These are phyloP conservation scores for Lactifluus volemus DNA, from an alignment of 768 basidiomycete species.

Conservation along the genomic window DNA sequence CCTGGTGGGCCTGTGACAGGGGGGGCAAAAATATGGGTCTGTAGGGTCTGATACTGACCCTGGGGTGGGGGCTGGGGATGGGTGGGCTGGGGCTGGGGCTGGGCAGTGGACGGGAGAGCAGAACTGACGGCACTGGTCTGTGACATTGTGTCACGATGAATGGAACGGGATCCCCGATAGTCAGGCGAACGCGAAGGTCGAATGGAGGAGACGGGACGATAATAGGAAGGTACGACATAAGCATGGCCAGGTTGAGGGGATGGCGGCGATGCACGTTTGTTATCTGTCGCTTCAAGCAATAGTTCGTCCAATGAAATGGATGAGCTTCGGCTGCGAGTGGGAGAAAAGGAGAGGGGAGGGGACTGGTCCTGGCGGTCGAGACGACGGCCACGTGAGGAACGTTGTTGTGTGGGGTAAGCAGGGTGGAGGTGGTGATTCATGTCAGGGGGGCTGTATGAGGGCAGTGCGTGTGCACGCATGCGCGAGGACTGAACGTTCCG, in stretches of 20 bases:
- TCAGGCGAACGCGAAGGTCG: constrained; percentile 13
- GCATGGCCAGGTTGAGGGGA: constrained; percentile 22
- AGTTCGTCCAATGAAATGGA: constrained; percentile 39
- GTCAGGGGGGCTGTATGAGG: constrained; percentile 18
- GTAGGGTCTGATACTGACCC: constrained; percentile 38
- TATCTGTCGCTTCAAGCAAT: constrained; percentile 36
- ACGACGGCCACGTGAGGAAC: constrained; percentile 22
- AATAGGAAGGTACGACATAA: constrained; percentile 24
- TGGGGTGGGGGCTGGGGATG: constrained; percentile 25
- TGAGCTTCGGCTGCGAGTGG: constrained; percentile 28
- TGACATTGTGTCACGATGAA: constrained; percentile 6
- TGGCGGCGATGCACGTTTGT: constrained; percentile 26
- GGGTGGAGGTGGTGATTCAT: constrained; percentile 23
- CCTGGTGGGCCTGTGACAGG: constrained; percentile 64
- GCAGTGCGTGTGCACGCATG: constrained; percentile 20
- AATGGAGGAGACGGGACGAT: constrained; percentile 10
- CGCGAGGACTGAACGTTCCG: constrained; percentile 17
- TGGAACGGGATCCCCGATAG: constrained; percentile 5
- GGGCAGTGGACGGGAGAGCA: constrained; percentile 17
- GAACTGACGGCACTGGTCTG: constrained; percentile 2
- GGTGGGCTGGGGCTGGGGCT: constrained; percentile 19
- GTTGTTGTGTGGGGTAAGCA: constrained; percentile 20
- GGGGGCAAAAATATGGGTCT: constrained; percentile 65
- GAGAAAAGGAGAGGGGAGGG: constrained; percentile 28
- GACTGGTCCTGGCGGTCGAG: constrained; percentile 15